These are phyloP conservation scores for Komagataea norvegica DNA, from an alignment of 1,139 yeast genomes.

Conservation along the genomic window DNA sequence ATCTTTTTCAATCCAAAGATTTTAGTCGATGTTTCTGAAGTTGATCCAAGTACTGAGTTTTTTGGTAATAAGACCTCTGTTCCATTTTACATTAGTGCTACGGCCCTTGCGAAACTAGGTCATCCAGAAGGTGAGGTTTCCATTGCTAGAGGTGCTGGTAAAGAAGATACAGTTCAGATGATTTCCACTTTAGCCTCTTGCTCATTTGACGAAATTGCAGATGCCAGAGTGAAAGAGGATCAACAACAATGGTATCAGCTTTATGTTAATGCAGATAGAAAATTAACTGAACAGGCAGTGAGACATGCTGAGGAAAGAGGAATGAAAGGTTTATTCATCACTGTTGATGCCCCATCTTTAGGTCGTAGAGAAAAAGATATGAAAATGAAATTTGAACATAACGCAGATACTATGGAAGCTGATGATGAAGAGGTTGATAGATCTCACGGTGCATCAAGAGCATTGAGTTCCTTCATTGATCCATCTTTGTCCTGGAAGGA, in stretches of 20 bases:
- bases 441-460: slow-evolving; percentile 82
- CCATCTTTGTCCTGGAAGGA: slow-evolving; percentile 57
- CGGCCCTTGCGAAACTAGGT: slow-evolving; percentile 77
- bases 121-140: slow-evolving; percentile 81
- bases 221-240: slow-evolving; percentile 46
- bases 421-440: slow-evolving; percentile 55
- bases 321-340: slow-evolving; percentile 54
- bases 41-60: slow-evolving; percentile 52
- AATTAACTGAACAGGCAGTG: slow-evolving; percentile 53
- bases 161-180: slow-evolving; percentile 70
- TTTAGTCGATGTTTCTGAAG: slow-evolving; percentile 59
- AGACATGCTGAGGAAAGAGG: slow-evolving; percentile 49
- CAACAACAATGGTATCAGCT: slow-evolving; percentile 83
- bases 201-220: slow-evolving; percentile 66
- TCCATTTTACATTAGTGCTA: slow-evolving; percentile 76
- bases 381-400: slow-evolving; percentile 59
- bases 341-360: slow-evolving; percentile 90
- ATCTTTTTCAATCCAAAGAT: slow-evolving; percentile 81
- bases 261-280: slow-evolving; percentile 73
- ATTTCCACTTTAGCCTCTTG: slow-evolving; percentile 76
- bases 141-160: slow-evolving; percentile 68
- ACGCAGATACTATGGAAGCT: slow-evolving; percentile 47
- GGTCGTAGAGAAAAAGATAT: slow-evolving; percentile 89
- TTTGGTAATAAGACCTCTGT: slow-evolving; percentile 48
- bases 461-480: slow-evolving; percentile 80